phyloP scores from a whole-genome alignment of 202 grass and related monocot species.

The Schoenoplectus triqueter region DNA sequence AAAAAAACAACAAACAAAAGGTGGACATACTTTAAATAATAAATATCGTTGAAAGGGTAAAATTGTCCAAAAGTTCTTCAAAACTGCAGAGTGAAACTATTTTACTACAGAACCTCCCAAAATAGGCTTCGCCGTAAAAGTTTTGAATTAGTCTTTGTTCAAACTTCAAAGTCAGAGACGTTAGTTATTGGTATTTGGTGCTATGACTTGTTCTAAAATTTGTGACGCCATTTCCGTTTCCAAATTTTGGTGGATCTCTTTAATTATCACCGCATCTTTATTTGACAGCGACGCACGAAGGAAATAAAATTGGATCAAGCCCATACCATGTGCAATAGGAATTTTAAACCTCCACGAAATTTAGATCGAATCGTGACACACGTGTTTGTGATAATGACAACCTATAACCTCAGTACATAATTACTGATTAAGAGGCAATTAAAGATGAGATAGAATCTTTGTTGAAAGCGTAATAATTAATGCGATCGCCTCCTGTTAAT shows the following conservation, averaged over 20 bases:
- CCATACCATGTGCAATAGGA: not conserved
- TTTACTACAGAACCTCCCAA: not conserved
- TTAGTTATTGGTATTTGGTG: not conserved
- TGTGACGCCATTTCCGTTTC: constrained; percentile 13
- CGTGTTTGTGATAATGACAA: constrained; percentile 37
- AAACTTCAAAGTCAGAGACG: not conserved
- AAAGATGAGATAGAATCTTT: constrained; percentile 31
- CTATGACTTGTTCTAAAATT: not conserved
- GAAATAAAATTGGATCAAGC: not conserved
- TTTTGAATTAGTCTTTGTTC: not conserved
- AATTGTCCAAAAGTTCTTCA: not conserved
- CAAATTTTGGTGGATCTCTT: constrained; percentile 17
- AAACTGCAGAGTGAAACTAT: not conserved
- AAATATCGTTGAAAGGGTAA: not conserved
- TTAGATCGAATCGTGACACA: constrained; percentile 8
- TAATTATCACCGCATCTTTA: constrained; percentile 5
- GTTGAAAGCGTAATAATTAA: not conserved
- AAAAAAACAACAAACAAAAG: not conserved
- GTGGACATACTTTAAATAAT: not conserved
- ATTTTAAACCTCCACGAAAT: constrained; percentile 24
- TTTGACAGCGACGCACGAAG: constrained; percentile 18
- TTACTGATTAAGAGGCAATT: constrained; percentile 23
- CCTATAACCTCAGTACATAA: not conserved
- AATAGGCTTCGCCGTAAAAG: not conserved
- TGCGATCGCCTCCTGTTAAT: not conserved